Conservation (phyloP, 305 asterid species). For the Solanum hybrid region DNA sequence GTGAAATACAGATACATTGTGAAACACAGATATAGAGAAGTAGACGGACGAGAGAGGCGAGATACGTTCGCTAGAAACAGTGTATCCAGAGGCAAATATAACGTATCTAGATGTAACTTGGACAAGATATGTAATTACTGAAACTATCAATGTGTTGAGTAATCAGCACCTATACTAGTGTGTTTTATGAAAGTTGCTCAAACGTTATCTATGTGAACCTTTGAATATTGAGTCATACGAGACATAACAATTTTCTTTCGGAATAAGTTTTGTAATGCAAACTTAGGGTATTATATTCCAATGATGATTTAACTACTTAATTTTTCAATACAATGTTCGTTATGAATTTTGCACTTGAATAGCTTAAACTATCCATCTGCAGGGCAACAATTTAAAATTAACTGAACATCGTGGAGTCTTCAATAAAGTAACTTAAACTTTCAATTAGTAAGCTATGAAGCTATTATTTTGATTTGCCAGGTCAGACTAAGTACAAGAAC, state of each 20-base stretch:
- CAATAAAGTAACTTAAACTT: neutral
- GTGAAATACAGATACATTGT: neutral
- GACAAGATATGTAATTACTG: neutral
- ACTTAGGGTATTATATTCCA: neutral
- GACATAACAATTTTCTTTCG: neutral
- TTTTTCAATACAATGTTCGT: neutral
- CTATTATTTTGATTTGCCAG: neutral
- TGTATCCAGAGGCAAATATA: neutral
- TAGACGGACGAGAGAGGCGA: neutral
- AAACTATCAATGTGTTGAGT: neutral
- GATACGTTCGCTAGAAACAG: neutral
- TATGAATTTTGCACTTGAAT: neutral
- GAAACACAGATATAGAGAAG: neutral
- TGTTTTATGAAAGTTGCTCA: neutral
- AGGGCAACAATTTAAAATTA: neutral
- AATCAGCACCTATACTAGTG: neutral
- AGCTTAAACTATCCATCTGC: neutral
- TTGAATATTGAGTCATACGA: neutral
- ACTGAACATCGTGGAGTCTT: neutral
- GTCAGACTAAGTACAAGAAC: constrained; percentile 1
- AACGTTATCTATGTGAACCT: neutral
- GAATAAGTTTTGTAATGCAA: neutral
- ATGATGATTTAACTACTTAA: neutral
- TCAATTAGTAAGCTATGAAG: neutral
- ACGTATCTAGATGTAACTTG: neutral